Evolutionary conservation across 108 stramenopile genomes (phyloP).

Genomic region (Cyclotella atomus): DNA sequence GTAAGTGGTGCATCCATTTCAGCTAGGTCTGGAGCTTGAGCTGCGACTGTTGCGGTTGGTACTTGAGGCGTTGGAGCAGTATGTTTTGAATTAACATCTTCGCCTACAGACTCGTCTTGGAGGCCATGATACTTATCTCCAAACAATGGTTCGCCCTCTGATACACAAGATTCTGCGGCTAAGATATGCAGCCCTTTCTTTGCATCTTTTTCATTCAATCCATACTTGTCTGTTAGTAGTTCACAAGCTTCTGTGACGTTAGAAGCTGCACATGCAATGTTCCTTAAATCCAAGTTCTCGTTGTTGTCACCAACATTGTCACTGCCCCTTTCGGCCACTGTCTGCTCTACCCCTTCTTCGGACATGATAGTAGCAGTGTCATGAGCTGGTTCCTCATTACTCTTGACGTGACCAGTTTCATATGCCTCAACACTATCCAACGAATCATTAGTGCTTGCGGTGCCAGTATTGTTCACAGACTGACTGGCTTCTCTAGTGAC

Average conservation of each 20-base stretch:
- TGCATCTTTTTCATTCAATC: not conserved
- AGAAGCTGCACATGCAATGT: constrained; percentile 20
- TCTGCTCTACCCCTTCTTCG: not conserved
- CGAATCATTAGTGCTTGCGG: not conserved
- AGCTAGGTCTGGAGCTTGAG: too few species aligned
- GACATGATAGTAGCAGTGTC: not conserved
- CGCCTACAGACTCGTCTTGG: not conserved
- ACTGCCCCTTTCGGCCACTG: not conserved
- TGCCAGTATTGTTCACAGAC: not conserved
- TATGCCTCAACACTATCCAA: not conserved
- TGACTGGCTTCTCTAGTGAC: not conserved
- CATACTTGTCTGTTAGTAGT: constrained; percentile 4
- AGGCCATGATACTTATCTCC: not conserved
- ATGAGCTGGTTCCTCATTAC: not conserved
- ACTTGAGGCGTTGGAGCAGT: not conserved
- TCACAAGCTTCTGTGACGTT: constrained; percentile 9
- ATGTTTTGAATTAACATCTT: not conserved
- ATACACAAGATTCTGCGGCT: not conserved
- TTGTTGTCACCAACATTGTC: not conserved
- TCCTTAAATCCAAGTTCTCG: not conserved
- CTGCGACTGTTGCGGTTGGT: too few species aligned
- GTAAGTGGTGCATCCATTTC: not conserved
- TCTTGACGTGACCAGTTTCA: too few species aligned
- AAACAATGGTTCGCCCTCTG: not conserved
- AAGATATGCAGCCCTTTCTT: not conserved